These are phyloP conservation scores for Aureobasidium namibiae DNA, from an alignment of 2,329 filamentous ascomycete genomes.

Conservation along the genomic window DNA sequence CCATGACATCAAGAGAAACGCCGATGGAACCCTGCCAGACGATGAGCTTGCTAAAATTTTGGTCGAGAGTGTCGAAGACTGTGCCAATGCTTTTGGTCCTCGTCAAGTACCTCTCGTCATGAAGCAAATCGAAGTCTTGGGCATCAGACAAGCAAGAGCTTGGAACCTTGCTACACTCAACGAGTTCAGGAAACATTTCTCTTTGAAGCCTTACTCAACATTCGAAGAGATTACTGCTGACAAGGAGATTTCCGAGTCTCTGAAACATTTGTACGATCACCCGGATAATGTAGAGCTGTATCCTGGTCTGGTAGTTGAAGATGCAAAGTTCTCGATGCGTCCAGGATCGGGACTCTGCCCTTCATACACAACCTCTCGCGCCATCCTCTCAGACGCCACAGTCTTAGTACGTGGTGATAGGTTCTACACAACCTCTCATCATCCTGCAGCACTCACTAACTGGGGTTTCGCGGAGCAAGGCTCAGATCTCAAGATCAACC, in stretches of 20 bases:
- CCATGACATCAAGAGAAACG: slow-evolving; percentile 25
- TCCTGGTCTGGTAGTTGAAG: slow-evolving; percentile 57
- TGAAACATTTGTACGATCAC: slow-evolving; percentile 53
- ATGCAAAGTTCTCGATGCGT: slow-evolving; percentile 43
- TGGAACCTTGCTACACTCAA: slow-evolving; percentile 57
- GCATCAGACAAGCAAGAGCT: slow-evolving; percentile 53
- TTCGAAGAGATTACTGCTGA: slow-evolving; percentile 54
- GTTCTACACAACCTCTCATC: slow-evolving; percentile 45
- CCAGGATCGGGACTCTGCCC: slow-evolving; percentile 47
- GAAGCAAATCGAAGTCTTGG: slow-evolving; percentile 53
- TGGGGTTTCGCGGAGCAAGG: slow-evolving; percentile 42
- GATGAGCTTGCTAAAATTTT: slow-evolving; percentile 50
- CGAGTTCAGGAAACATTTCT: slow-evolving; percentile 57
- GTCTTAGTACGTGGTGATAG: slow-evolving; percentile 51
- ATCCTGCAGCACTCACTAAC: slow-evolving; percentile 29
- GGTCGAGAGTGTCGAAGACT: slow-evolving; percentile 52
- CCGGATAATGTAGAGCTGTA: slow-evolving; percentile 63
- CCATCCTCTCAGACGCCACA: slow-evolving; percentile 53
- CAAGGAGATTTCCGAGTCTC: slow-evolving; percentile 45
- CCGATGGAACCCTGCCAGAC: slow-evolving; percentile 47
- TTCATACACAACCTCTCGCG: slow-evolving; percentile 47
- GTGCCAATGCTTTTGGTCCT: slow-evolving; percentile 52
- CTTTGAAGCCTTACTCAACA: slow-evolving; percentile 46
- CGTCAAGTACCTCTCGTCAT: slow-evolving; percentile 51
- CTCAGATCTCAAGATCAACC: slow-evolving; percentile 36